phyloP scores from a whole-genome alignment of 2,329 filamentous ascomycete genomes.

The Fusarium piperis region DNA sequence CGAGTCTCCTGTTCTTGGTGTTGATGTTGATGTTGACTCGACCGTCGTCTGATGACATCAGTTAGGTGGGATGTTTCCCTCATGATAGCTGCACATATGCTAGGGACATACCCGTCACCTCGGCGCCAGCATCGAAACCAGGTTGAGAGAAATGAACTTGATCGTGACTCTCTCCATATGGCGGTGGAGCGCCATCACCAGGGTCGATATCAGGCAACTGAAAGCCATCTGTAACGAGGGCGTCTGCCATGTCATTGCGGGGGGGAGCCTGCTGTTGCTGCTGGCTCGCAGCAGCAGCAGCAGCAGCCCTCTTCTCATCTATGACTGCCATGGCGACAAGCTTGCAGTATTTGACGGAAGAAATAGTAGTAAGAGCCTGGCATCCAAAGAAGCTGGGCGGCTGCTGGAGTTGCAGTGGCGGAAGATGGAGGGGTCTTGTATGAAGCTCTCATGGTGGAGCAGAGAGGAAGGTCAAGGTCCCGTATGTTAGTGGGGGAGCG shows the following conservation, averaged over 20 bases:
- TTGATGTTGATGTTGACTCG: slow-evolving; percentile 84
- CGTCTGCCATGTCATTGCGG: slow-evolving; percentile 35
- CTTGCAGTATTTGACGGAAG: not conserved
- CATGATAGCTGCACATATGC: not conserved
- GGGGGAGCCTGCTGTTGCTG: slow-evolving; percentile 25
- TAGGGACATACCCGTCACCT: slow-evolving; percentile 59
- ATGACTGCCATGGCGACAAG: slow-evolving; percentile 39
- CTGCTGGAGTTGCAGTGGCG: not conserved
- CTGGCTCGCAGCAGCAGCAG: slow-evolving; percentile 34
- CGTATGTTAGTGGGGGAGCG: slow-evolving; percentile 1
- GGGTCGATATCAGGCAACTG: slow-evolving; percentile 53
- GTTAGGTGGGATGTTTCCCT: slow-evolving; percentile 21
- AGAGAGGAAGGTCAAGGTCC: not conserved
- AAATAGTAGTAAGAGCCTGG: not conserved
- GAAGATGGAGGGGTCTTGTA: slow-evolving; percentile 2
- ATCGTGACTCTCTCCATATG: slow-evolving; percentile 67
- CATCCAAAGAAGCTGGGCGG: slow-evolving; percentile 4
- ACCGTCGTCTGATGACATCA: slow-evolving; percentile 67
- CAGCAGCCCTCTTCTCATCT: slow-evolving; percentile 41
- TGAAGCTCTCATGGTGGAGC: slow-evolving; percentile 10
- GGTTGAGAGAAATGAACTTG: slow-evolving; percentile 69
- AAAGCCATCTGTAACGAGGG: slow-evolving; percentile 52
- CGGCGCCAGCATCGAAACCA: slow-evolving; percentile 70
- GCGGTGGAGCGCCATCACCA: slow-evolving; percentile 59
- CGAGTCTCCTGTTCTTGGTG: slow-evolving; percentile 72